Base-by-base conservation (phyloP, 306 rosid genomes). In the Leucaena leucocephala region DNA sequence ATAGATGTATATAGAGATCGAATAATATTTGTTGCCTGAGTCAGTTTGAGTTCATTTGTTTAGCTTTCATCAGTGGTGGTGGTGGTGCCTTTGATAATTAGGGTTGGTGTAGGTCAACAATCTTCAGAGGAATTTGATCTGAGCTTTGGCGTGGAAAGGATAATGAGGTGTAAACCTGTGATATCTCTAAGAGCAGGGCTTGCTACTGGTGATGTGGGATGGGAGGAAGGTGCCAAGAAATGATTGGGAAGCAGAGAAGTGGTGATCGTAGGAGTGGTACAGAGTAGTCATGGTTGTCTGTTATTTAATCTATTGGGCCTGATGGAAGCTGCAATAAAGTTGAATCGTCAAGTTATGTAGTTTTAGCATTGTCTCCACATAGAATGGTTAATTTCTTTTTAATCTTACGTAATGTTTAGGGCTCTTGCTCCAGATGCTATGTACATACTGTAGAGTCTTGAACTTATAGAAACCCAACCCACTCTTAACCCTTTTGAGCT, bases 1-100 rank as follows among this genome's bases (percentile, higher is more conserved):
- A 49, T 80, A 85, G 86, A 66, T 87, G 92, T 89, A 62, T 77
- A 83, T 86, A 77, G 76, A 80, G 83, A 80, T 70, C 58, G 68
- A 84, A 89, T 88, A 89, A 83, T 68, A 79, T 75, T 62, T 72
- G 82, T 83, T 71, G 85, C 72, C 52, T 54, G 72, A 43, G 34
- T 80, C 7, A 46, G 81, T 73, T 62, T 48, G 83, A 43, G 87
- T 80, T 78, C 74, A 59, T 84, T 78, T 80, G 74, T 84, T 80
- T 84, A 75, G 87, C 77, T 79, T 70, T 80, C 19, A 42, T 80
- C 19, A 42, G 76, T 80, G 48, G 84, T 81, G 76, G 81, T 80
- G 76, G 82, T 80, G 71, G 65, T 76, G 61, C 81, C 66, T 76
- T 76, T 70, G 65, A 74, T 39, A 42, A 83, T 72, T 3, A 8